These are phyloP conservation scores for Aspergillus panamensis DNA, from an alignment of 495 filamentous ascomycete species.

Conservation along the genomic window DNA sequence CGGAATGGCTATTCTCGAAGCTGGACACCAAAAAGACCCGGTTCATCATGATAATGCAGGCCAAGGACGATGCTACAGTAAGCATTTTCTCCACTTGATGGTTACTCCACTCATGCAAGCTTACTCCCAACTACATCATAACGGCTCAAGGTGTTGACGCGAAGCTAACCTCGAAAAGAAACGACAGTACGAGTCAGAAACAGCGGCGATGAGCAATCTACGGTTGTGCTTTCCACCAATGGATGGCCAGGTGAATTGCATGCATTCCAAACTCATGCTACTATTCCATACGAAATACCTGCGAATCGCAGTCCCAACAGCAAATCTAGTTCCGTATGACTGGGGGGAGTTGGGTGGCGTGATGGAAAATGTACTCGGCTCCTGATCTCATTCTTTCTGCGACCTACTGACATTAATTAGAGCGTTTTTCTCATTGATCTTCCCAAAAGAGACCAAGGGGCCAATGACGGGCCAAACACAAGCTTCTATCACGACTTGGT, in stretches of 20 bases:
- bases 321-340: conserved; percentile 75
- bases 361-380: conserved; percentile 67
- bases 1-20: conserved; percentile 66
- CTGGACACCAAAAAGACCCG: conserved; percentile 50
- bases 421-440: conserved; percentile 84
- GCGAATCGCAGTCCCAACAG: conserved; percentile 74
- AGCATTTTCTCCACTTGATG: conserved; percentile 5
- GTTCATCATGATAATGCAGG: conserved; percentile 67
- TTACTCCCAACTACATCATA: neutral
- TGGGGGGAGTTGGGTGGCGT: conserved; percentile 74
- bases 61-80: conserved; percentile 55
- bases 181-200: conserved; percentile 43
- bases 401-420: conserved; percentile 19
- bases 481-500: conserved; percentile 66
- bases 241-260: conserved; percentile 59
- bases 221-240: conserved; percentile 78
- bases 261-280: conserved; percentile 90
- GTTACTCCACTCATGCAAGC: neutral
- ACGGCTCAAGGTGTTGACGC: neutral
- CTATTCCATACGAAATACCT: conserved; percentile 67
- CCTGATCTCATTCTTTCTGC: neutral
- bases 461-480: conserved; percentile 40
- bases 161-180: conserved; percentile 24
- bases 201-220: conserved; percentile 50
- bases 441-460: conserved; percentile 48